Base-by-base conservation (phyloP, 192 early-diverging fungal species). In the Mortierella antarctica region DNA sequence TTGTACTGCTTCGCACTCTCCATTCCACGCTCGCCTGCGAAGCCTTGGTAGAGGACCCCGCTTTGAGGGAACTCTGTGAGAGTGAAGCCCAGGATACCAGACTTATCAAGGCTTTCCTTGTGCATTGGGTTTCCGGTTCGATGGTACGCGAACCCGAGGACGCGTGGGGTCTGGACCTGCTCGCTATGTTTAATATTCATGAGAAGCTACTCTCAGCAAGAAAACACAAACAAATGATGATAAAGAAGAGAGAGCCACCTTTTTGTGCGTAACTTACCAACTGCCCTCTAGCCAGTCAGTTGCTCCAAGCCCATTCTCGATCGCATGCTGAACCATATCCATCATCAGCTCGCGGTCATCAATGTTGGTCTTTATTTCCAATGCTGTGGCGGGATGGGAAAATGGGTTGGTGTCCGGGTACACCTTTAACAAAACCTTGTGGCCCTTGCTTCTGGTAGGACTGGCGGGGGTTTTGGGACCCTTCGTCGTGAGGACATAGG, bases 261-360 rank as follows among this genome's bases (percentile, higher is more conserved):
- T 31, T 2, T 31, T 31, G 31, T 31, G 31, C 31, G 31, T 31
- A 31, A 31, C 39, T 67, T 70, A 70, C 74, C 67, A 48, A 13
- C 44, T 15, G 2, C 42, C 6, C 17, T 55, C 53, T 3, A 15
- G 17, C 74, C 74, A 77, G 2, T 59, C 45, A 18, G 70, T 53
- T 21, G 74, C 74, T 7, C 74, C 74, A 18, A 77, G 3, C 18
- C 70, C 74, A 48, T 77, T 70, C 17, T 77, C 62, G 3, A 77
- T 70, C 3, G 67, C 67, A 45, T 45, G 31, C n/a, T 62, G 66
- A 6, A 76, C 61, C 41, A 63, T 57, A 21, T 50, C 39, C 48
- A 46, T 5, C 11, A 45, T 42, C 6, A 12, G 23, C 1, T 18
- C 1, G 31, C 42, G 50, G 9, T 44, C 31, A 55, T 9, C 7